Percentiles rank a stretch among this genome's conserved stretches.
Conservation (phyloP, 257 asterid genomes). For the Leptodermis oblonga region DNA sequence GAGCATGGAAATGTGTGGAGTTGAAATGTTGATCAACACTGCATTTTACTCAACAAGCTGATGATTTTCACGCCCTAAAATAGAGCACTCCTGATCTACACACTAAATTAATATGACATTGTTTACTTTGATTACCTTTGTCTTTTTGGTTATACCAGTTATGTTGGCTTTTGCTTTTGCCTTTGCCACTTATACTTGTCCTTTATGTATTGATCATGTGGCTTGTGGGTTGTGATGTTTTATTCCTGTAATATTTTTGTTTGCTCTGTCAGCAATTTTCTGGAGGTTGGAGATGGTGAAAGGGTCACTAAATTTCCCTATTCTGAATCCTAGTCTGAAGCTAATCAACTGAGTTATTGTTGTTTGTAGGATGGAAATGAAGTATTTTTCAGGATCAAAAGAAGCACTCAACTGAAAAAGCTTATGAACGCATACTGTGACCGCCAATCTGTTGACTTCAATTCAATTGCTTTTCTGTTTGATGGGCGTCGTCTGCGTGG, state of each 20-base stretch:
- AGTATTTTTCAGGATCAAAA: conserved; percentile 41
- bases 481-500: conserved; percentile 42
- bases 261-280: neutral
- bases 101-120: neutral
- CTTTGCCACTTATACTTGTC: neutral
- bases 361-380: conserved; percentile 38
- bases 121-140: neutral
- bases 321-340: neutral
- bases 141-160: neutral
- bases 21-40: too few relatives aligned
- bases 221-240: neutral
- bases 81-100: neutral
- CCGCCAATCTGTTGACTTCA: conserved; percentile 38
- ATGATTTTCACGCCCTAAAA: neutral
- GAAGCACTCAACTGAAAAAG: conserved; percentile 40
- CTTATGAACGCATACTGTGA: conserved; percentile 45
- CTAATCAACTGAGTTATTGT: neutral
- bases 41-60: neutral
- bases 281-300: neutral
- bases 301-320: too few relatives aligned
- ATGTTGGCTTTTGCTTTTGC: neutral
- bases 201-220: conserved; percentile 1
- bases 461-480: conserved; percentile 38
- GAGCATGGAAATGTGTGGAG: neutral
- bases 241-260: neutral